phyloP scores from a whole-genome alignment of 805 yeast species.

The Ogataea zsoltii region DNA sequence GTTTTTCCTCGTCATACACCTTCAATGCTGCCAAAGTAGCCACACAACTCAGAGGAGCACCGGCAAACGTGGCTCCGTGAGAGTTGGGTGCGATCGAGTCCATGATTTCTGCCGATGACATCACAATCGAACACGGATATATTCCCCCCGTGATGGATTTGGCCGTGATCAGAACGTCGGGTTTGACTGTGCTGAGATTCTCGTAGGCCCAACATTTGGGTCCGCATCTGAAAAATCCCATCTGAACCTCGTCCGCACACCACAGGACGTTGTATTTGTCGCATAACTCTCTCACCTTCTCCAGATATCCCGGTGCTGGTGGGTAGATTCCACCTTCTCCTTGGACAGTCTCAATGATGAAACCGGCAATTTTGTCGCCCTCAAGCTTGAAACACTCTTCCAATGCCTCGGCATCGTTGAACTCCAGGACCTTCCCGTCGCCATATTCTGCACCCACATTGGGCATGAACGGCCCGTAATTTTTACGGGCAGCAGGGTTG shows the following conservation, averaged over 20 bases:
- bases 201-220: conserved; percentile 36
- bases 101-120: conserved; percentile 25
- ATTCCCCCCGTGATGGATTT: conserved; percentile 33
- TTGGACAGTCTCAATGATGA: conserved; percentile 40
- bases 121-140: conserved; percentile 28
- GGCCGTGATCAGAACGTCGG: conserved; percentile 31
- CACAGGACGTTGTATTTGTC: conserved; percentile 33
- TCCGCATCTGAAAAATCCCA: conserved; percentile 40
- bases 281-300: conserved; percentile 35
- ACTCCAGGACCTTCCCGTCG: conserved; percentile 30
- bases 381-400: conserved; percentile 30
- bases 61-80: conserved; percentile 33
- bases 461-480: conserved; percentile 35
- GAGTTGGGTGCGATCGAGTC: conserved; percentile 28
- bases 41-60: conserved; percentile 31
- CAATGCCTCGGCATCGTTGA: conserved; percentile 30
- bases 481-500: conserved; percentile 34
- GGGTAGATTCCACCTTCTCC: conserved; percentile 42
- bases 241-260: conserved; percentile 40
- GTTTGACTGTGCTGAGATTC: conserved; percentile 29
- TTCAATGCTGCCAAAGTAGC: conserved; percentile 29
- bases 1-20: conserved; percentile 29
- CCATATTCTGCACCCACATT: conserved; percentile 34
- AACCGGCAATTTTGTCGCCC: conserved; percentile 36
- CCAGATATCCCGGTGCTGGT: conserved; percentile 36